These are phyloP conservation scores for Zychaea mexicana DNA, from an alignment of 371 early-diverging fungal species.

Conservation along the genomic window DNA sequence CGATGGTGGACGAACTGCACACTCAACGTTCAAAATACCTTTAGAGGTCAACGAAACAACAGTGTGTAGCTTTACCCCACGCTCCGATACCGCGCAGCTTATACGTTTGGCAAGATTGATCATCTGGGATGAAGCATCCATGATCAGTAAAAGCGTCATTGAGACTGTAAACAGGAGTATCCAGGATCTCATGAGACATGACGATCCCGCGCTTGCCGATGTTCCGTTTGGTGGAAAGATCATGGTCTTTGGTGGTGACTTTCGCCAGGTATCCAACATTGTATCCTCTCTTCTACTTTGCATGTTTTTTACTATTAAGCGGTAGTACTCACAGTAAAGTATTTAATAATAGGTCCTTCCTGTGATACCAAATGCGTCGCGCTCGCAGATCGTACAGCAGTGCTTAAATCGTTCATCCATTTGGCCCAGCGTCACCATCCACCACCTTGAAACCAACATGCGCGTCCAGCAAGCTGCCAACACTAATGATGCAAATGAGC, in stretches of 20 bases:
- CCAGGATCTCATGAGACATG: conserved; percentile 17
- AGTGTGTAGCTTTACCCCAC: background rate
- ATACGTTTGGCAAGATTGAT: conserved; percentile 18
- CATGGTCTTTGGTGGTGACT: conserved; percentile 20
- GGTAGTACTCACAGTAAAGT: too few relatives aligned
- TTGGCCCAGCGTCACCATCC: background rate
- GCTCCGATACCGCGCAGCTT: conserved; percentile 6
- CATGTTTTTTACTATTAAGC: too few relatives aligned
- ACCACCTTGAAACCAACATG: conserved; percentile 12
- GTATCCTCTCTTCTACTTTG: too few relatives aligned
- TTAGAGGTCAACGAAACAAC: background rate
- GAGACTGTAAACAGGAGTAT: conserved; percentile 28
- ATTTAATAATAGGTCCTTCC: too few relatives aligned
- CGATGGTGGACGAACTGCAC: conserved; percentile 6
- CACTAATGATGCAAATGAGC: background rate
- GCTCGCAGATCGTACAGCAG: conserved; percentile 4
- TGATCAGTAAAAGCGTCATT: conserved; percentile 17
- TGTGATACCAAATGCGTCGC: conserved; percentile 3
- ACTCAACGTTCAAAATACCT: conserved; percentile 1
- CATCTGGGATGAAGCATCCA: conserved; percentile 39
- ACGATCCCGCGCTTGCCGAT: conserved; percentile 8
- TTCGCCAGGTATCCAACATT: conserved; percentile 4
- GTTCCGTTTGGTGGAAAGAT: conserved; percentile 32
- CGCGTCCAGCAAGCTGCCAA: conserved; percentile 5
- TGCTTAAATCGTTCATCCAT: background rate